phyloP scores from a whole-genome alignment of 495 filamentous ascomycete genomes.

The Neurospora africana region DNA sequence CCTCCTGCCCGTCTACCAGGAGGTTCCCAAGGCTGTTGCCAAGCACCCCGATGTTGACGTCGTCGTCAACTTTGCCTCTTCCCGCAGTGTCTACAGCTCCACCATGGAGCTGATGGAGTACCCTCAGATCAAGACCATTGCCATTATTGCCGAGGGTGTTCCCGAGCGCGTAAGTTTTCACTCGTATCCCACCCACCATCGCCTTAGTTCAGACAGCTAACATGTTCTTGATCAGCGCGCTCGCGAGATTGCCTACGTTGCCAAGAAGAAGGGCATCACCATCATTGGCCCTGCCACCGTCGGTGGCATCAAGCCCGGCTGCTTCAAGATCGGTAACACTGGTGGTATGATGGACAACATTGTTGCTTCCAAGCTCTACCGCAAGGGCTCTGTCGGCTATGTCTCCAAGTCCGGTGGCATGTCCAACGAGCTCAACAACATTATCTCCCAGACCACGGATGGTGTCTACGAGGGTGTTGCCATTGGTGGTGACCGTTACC shows the following conservation, averaged over 20 bases:
- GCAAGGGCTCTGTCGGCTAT: slow-evolving; percentile 94
- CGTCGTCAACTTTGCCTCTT: slow-evolving; percentile 98
- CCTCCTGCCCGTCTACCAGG: slow-evolving; percentile 95
- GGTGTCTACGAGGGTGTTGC: slow-evolving; percentile 98
- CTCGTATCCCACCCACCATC: not conserved
- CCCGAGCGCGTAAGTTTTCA: slow-evolving; percentile 72
- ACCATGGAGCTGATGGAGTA: slow-evolving; percentile 97
- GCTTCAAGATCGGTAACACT: slow-evolving; percentile 99
- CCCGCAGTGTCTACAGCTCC: slow-evolving; percentile 92
- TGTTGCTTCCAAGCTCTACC: slow-evolving; percentile 98
- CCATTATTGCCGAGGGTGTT: slow-evolving; percentile 98
- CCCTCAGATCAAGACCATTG: slow-evolving; percentile 95
- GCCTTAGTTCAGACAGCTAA: not conserved
- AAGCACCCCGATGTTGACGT: slow-evolving; percentile 97
- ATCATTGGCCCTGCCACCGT: slow-evolving; percentile 98
- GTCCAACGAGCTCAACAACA: slow-evolving; percentile 99
- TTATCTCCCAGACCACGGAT: slow-evolving; percentile 87
- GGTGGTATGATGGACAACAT: slow-evolving; percentile 99
- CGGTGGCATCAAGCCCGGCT: slow-evolving; percentile 97
- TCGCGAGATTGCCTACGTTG: slow-evolving; percentile 91
- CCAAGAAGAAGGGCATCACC: slow-evolving; percentile 95
- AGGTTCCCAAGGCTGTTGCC: slow-evolving; percentile 82
- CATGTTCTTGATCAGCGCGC: slow-evolving; percentile 52
- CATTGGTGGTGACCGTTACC: slow-evolving; percentile 97
- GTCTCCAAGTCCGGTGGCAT: slow-evolving; percentile 99